These are phyloP conservation scores for Zoysia pacifica DNA, from an alignment of 176 grass and related monocot species.

Conservation along the genomic window DNA sequence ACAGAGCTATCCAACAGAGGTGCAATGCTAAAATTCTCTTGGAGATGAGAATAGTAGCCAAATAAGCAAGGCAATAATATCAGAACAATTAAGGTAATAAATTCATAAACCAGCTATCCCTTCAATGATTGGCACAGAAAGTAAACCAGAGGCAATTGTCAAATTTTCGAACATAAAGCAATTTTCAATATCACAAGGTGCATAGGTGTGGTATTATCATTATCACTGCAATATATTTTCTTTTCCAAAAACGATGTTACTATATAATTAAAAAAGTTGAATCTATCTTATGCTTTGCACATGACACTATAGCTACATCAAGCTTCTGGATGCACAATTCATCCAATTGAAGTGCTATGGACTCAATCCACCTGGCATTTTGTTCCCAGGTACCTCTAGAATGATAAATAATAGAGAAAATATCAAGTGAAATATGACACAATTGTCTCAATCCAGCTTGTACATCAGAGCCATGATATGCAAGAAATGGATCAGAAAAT, in stretches of 20 bases:
- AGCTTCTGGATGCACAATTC: constrained; percentile 1
- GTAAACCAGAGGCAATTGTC: background rate
- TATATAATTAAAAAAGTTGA: background rate
- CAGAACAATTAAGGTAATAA: background rate
- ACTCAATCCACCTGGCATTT: background rate
- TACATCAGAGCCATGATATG: background rate
- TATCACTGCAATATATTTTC: background rate
- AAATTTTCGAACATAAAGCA: background rate
- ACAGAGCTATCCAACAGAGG: background rate
- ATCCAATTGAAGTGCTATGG: background rate
- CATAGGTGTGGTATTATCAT: background rate
- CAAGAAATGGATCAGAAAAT: background rate
- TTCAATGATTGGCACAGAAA: constrained; percentile 10
- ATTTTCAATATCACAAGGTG: background rate
- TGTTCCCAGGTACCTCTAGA: background rate
- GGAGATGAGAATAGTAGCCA: background rate
- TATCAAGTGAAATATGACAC: background rate
- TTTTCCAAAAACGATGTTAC: background rate
- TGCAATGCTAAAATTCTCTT: background rate
- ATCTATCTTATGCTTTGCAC: background rate
- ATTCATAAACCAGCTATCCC: background rate
- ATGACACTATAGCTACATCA: background rate
- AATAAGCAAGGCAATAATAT: background rate
- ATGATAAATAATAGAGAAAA: background rate
- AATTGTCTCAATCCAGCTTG: background rate